These are phyloP conservation scores for Kodamaea alishanica DNA, from an alignment of 1,139 yeast genomes.

Conservation along the genomic window DNA sequence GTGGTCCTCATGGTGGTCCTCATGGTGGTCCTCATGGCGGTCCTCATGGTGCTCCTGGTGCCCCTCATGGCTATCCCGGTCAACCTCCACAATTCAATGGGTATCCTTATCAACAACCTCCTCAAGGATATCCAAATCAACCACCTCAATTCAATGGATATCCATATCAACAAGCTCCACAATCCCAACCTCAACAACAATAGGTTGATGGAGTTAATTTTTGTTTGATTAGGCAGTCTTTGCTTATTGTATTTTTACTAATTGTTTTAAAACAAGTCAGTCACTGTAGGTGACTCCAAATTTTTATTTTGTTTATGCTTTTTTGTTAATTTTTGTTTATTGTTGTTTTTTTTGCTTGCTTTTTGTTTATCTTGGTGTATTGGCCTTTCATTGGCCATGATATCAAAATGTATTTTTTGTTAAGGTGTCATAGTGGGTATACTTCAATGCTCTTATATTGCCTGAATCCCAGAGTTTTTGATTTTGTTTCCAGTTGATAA, in stretches of 20 bases:
- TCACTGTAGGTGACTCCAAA: not conserved
- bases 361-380: not conserved
- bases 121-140: conserved; percentile 12
- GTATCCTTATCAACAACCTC: conserved; percentile 15
- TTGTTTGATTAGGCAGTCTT: not conserved
- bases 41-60: conserved; percentile 14
- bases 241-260: conserved; percentile 2
- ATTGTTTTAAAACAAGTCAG: too few relatives aligned
- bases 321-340: not conserved
- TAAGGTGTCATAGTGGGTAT: too few relatives aligned
- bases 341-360: not conserved
- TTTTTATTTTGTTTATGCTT: not conserved
- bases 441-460: too few relatives aligned
- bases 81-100: conserved; percentile 12
- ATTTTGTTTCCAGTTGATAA: too few relatives aligned
- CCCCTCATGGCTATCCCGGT: conserved; percentile 6
- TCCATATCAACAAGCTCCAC: conserved; percentile 18
- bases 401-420: too few relatives aligned
- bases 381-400: not conserved
- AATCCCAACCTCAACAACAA: not conserved
- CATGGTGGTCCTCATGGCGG: conserved; percentile 13
- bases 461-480: too few relatives aligned
- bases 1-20: conserved; percentile 1
- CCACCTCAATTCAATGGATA: conserved; percentile 19
- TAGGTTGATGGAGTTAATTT: not conserved